Evolutionary conservation across 352 stramenopile species (phyloP), one percentile per base, ranked within the genome.

Genomic region (Phytophthora nicotianae): DNA sequence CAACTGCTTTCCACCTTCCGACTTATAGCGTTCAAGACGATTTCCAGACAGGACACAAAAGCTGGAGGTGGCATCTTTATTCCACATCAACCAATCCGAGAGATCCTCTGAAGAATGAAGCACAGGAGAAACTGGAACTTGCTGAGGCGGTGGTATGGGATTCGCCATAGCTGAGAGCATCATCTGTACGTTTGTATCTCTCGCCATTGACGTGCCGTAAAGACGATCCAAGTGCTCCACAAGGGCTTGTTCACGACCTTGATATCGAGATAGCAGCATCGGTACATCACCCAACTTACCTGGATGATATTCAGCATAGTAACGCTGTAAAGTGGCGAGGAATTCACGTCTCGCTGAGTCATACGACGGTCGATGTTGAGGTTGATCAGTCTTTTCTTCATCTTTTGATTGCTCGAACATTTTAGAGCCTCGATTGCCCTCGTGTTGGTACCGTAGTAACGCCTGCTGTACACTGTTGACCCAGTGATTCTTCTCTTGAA

Each of bases 151-250:
- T 9, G 38, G 23, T 5, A 23, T 41, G 4, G 56, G 32, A 3
- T 26, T 50, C 6, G 54, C 40, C 9, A 81, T 35, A 19, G 53
- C 53, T 5, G 64, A 37, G 3, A 90, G 56, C 3, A 90, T 45
- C 14, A 23, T 35, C 4, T 53, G 17, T 5, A 92, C 58, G 2
- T 66, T 62, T 3, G 17, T 16, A 23, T 90, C 74, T 11, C 67
- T 59, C 4, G 54, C 50, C 23, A 93, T 50, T 4, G 32, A 41
- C 0, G 85, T 89, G 8, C 74, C 73, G 50, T 92, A 90, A 26
- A 93, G 86, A 6, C 75, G 75, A 58, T 93, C 83, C 10, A 93
- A 58, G 32, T 91, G 83, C 13, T 78, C 70, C 0, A 92, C 47
- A 0, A 93, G 63, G 2, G 79, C 69, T 13, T 65, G 57, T 56